Base-by-base conservation (phyloP, 345 rosid genomes). In the Lenwebbia sp. region DNA sequence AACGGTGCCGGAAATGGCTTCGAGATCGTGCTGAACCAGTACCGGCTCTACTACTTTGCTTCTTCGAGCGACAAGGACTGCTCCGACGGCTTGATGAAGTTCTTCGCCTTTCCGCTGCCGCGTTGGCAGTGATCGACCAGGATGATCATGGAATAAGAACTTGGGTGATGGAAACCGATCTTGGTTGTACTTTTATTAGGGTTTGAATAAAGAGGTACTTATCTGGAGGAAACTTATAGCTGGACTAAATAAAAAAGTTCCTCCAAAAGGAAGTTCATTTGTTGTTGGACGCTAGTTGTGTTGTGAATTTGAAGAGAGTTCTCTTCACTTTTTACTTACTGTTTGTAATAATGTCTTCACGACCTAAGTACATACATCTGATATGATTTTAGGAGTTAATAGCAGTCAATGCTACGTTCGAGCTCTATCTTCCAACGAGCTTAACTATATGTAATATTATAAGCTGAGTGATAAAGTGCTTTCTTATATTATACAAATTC, bases 31-130 rank as follows among this genome's bases (percentile, higher is more conserved):
- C 76, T 90, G 62, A 85, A 65, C 70, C 85, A 86, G 78, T 54
- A 83, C 89, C 62, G 37, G 82, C 86, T 86, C 83, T 57, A 86
- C 83, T 88, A 84, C 85, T 88, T 89, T 47, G 89, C 88, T 37
- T 57, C 85, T 54, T 84, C 87, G 21, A 74, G 62, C 53, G 86
- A 83, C 14, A 40, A 55, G 10, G 90, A 86, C 81, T 33, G 83
- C 49, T 83, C 88, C 30, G 33, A 54, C 13, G 87, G 89, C 41
- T 52, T 62, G 86, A 88, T 84, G 91, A 88, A 86, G 88, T 85
- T 90, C 86, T 76, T 83, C 9, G 86, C 56, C 17, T 56, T 85
- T 70, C 87, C 87, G 5, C 81, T 78, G 44, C 88, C 83, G 5
- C 88, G 83, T 58, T 83, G 87, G 87, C 40, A 62, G 13, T 54